phyloP scores from a whole-genome alignment of 192 early-diverging fungal genomes.

The Mortierella claussenii region DNA sequence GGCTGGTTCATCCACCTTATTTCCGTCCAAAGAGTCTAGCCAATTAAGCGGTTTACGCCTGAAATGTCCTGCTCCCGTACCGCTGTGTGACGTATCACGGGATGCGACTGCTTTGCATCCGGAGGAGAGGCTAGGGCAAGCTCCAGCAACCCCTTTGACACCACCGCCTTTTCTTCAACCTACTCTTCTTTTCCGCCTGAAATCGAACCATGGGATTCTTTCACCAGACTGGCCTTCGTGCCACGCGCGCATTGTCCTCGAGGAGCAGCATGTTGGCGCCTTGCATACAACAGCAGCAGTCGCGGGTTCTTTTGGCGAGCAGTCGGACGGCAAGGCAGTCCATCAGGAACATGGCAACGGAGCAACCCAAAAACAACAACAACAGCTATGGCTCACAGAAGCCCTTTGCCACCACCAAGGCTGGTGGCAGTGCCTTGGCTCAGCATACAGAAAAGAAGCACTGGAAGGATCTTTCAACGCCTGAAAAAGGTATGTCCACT shows the following conservation, averaged over 20 bases:
- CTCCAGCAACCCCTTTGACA: not conserved
- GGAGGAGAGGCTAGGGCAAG: not conserved
- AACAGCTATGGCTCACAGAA: slow-evolving; percentile 11
- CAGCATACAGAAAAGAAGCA: slow-evolving; percentile 50
- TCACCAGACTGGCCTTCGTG: slow-evolving; percentile 20
- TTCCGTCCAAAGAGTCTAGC: too few relatives aligned
- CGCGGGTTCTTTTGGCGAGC: not conserved
- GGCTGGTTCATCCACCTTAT: too few relatives aligned
- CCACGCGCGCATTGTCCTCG: slow-evolving; percentile 12
- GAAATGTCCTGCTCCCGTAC: too few relatives aligned
- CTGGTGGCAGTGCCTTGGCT: slow-evolving; percentile 31
- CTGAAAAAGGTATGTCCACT: slow-evolving; percentile 55
- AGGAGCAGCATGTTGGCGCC: slow-evolving; percentile 7
- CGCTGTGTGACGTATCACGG: too few relatives aligned
- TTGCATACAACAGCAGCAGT: slow-evolving; percentile 6
- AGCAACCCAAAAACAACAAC: slow-evolving; percentile 21
- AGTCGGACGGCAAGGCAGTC: slow-evolving; percentile 6
- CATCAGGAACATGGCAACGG: slow-evolving; percentile 31
- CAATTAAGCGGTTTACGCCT: too few relatives aligned
- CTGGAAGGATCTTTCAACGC: slow-evolving; percentile 61
- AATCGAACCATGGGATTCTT: slow-evolving; percentile 14
- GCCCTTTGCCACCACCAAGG: slow-evolving; percentile 2
- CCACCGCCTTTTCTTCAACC: not conserved
- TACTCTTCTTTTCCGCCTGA: not conserved
- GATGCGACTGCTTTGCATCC: not conserved